Percentiles rank a stretch among this genome's conserved stretches.
Evolutionary conservation across 169 alveolate species (phyloP).

Genomic region (Plasmodium gaboni): DNA sequence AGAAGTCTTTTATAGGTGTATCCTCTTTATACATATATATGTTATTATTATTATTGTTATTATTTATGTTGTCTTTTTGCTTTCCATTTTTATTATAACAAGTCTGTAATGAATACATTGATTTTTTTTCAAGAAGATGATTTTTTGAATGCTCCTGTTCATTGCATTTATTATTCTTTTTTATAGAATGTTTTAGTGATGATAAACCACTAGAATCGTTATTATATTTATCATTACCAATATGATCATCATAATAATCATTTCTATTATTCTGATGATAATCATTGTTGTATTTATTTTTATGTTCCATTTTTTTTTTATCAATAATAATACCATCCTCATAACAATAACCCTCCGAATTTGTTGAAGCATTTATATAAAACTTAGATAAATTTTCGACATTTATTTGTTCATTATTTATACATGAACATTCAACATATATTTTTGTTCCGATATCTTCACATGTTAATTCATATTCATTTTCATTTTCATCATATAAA

Average conservation of each 20-base stretch:
- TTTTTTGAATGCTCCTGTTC: too few relatives aligned
- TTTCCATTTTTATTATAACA: conserved; percentile 4
- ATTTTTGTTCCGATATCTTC: conserved; percentile 64
- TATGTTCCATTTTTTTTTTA: neutral
- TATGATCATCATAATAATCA: neutral
- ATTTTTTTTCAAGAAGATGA: too few relatives aligned
- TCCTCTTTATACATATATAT: too few relatives aligned
- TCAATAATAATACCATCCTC: neutral
- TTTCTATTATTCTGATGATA: neutral
- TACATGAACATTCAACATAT: conserved; percentile 48
- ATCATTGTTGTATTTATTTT: neutral
- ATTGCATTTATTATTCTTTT: too few relatives aligned
- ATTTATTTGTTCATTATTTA: conserved; percentile 3
- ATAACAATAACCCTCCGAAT: neutral
- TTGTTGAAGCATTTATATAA: neutral
- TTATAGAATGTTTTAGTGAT: too few relatives aligned
- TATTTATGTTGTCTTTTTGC: neutral
- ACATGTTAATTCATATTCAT: conserved; percentile 46
- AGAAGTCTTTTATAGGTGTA: too few relatives aligned
- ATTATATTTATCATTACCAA: neutral
- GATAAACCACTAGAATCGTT: neutral
- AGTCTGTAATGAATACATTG: neutral
- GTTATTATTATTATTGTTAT: neutral
- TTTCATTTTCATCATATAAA: conserved; percentile 21
- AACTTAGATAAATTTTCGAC: neutral